Evolutionary conservation across 2,329 filamentous ascomycete species (phyloP).

Genomic region (Trichoderma koningii): DNA sequence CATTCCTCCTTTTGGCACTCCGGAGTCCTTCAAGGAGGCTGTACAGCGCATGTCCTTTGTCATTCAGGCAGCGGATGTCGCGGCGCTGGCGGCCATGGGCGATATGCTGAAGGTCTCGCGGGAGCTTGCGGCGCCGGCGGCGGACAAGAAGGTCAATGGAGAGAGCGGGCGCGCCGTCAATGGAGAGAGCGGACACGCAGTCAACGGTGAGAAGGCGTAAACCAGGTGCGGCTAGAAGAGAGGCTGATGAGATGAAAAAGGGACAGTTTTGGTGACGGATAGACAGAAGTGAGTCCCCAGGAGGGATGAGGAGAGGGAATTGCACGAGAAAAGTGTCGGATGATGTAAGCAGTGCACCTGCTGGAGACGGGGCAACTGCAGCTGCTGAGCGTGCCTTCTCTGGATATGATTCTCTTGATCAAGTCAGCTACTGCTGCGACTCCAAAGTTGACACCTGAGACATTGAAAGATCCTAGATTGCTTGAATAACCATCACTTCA

Average conservation of each 20-base stretch:
- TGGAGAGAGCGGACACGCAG: neutral
- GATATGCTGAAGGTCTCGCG: conserved; percentile 30
- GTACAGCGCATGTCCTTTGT: conserved; percentile 35
- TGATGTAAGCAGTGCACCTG: neutral
- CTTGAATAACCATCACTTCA: neutral
- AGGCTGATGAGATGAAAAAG: neutral
- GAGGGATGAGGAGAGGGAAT: neutral
- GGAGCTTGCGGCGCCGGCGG: conserved; percentile 27
- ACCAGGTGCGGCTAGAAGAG: neutral
- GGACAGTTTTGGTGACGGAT: neutral
- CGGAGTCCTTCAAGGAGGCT: conserved; percentile 34
- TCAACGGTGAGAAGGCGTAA: conserved; percentile 4
- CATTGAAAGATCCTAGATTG: no score
- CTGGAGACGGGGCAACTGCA: neutral
- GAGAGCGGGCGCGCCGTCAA: neutral
- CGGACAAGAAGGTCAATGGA: conserved; percentile 9
- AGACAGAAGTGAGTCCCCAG: neutral
- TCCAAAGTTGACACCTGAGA: neutral
- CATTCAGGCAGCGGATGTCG: conserved; percentile 32
- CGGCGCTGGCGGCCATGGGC: conserved; percentile 32
- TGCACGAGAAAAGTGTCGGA: neutral
- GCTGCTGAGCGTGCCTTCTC: neutral
- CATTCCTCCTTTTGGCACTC: conserved; percentile 33
- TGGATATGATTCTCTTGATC: neutral
- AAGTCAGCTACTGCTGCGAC: conserved; percentile 1